Percentiles rank a stretch among this genome's conserved stretches.
phyloP scores from a whole-genome alignment of 352 stramenopile genomes.

The Phytophthora uliginosa region DNA sequence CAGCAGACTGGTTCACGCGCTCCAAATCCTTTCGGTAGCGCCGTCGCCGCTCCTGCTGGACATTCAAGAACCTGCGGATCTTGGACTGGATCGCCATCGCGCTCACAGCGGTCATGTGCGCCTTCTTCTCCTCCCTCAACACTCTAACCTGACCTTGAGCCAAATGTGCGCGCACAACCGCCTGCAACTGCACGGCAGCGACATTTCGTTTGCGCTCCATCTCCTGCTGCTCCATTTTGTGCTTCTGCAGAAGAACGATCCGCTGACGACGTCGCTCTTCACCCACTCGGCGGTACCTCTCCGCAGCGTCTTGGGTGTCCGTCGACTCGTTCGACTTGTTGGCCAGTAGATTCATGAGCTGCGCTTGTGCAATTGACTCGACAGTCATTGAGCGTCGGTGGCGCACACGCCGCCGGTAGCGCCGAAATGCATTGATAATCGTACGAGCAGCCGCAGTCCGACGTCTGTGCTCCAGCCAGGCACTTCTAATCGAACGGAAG shows the following conservation, averaged over 20 bases:
- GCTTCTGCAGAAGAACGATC: slow-evolving; percentile 60
- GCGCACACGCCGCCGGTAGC: slow-evolving; percentile 49
- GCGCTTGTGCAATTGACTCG: slow-evolving; percentile 59
- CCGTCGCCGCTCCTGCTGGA: slow-evolving; percentile 50
- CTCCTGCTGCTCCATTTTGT: slow-evolving; percentile 60
- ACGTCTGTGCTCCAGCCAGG: slow-evolving; percentile 36
- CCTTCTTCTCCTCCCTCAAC: slow-evolving; percentile 56
- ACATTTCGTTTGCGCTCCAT: slow-evolving; percentile 51
- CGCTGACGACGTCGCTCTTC: slow-evolving; percentile 66
- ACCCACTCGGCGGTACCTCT: slow-evolving; percentile 60
- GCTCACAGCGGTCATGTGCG: slow-evolving; percentile 63
- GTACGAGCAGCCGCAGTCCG: slow-evolving; percentile 35
- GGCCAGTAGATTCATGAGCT: slow-evolving; percentile 55
- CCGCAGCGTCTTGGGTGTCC: slow-evolving; percentile 28
- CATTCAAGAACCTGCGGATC: slow-evolving; percentile 64
- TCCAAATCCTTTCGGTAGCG: slow-evolving; percentile 65
- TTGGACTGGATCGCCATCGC: slow-evolving; percentile 79
- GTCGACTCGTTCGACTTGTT: slow-evolving; percentile 45
- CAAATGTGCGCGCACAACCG: slow-evolving; percentile 53
- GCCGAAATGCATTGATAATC: slow-evolving; percentile 59
- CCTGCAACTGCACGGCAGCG: slow-evolving; percentile 62
- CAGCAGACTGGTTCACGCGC: slow-evolving; percentile 68
- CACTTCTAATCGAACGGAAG: slow-evolving; percentile 32
- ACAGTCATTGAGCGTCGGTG: slow-evolving; percentile 70
- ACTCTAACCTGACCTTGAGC: slow-evolving; percentile 38